phyloP scores from a whole-genome alignment of 148 eudicot genomes.

The Camellia sinensis region DNA sequence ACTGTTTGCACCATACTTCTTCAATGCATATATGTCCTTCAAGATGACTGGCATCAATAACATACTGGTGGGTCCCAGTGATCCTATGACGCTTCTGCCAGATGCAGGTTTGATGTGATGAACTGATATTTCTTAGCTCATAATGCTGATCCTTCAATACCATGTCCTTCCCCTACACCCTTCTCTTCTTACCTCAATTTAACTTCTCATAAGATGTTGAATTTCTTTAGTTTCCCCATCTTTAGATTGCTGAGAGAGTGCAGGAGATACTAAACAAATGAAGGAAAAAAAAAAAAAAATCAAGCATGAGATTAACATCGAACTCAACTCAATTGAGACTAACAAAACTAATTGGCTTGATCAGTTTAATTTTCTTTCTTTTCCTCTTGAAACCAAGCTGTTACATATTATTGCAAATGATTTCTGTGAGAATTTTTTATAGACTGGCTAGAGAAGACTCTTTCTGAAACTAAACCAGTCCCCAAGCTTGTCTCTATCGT shows the following conservation, averaged over 20 bases:
- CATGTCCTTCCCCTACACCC: too few species aligned
- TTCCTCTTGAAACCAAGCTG: not conserved
- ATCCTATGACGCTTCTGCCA: slow-evolving; percentile 32
- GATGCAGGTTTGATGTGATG: slow-evolving; percentile 27
- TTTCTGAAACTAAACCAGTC: slow-evolving; percentile 22
- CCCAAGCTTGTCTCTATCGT: slow-evolving; percentile 34
- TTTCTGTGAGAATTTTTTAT: slow-evolving; percentile 1
- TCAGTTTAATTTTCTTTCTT: not conserved
- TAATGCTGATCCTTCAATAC: not conserved
- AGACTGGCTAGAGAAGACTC: slow-evolving; percentile 33
- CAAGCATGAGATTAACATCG: not conserved
- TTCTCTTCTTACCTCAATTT: not conserved
- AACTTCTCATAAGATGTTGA: not conserved
- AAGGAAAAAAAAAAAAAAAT: not conserved
- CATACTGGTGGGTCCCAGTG: slow-evolving; percentile 35
- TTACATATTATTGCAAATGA: not conserved
- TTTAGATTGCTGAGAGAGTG: not conserved
- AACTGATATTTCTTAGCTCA: not conserved
- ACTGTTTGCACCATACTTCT: slow-evolving; percentile 42
- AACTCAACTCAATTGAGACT: not conserved
- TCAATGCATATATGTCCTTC: slow-evolving; percentile 35
- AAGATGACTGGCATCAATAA: slow-evolving; percentile 33
- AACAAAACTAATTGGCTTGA: not conserved
- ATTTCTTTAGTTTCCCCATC: not conserved
- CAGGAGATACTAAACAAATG: not conserved